phyloP scores from a whole-genome alignment of 495 filamentous ascomycete species.

The Podospora pseudopauciseta region DNA sequence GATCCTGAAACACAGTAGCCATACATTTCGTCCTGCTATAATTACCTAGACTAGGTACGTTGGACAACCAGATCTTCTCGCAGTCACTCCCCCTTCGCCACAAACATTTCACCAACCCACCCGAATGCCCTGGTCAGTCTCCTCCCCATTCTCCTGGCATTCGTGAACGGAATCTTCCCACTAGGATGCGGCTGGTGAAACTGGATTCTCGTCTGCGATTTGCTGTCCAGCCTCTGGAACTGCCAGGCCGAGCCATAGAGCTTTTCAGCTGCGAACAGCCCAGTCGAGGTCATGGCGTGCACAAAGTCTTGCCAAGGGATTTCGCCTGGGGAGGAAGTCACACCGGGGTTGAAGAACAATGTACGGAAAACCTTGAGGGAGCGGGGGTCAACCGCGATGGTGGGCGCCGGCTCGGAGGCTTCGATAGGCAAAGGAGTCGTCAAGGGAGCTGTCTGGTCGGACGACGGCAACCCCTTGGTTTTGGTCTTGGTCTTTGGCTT shows the following conservation, averaged over 20 bases:
- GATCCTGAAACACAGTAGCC: no score
- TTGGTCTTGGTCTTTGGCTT: constrained; percentile 1
- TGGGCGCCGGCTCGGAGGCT: constrained; percentile 18
- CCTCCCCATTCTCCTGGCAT: constrained; percentile 19
- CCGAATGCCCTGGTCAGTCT: constrained; percentile 20
- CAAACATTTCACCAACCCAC: constrained; percentile 23
- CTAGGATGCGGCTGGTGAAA: constrained; percentile 50
- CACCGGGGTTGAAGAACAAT: constrained; percentile 24
- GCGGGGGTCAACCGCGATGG: constrained; percentile 42
- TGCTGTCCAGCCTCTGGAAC: constrained; percentile 39
- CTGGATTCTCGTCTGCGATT: constrained; percentile 40
- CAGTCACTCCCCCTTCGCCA: background rate
- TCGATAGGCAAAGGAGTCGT: no score
- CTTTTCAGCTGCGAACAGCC: constrained; percentile 44
- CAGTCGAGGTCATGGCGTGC: constrained; percentile 46
- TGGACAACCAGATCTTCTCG: no score
- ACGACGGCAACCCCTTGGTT: background rate
- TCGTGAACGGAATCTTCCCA: constrained; percentile 40
- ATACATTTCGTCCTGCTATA: no score
- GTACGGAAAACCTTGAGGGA: constrained; percentile 30
- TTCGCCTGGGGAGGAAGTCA: constrained; percentile 32
- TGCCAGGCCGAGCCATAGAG: constrained; percentile 54
- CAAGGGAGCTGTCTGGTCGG: constrained; percentile 1
- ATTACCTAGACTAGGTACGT: no score
- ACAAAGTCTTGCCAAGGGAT: constrained; percentile 53